Evolutionary conservation across 768 basidiomycete genomes (phyloP).

Genomic region (Termitomyces sp.): DNA sequence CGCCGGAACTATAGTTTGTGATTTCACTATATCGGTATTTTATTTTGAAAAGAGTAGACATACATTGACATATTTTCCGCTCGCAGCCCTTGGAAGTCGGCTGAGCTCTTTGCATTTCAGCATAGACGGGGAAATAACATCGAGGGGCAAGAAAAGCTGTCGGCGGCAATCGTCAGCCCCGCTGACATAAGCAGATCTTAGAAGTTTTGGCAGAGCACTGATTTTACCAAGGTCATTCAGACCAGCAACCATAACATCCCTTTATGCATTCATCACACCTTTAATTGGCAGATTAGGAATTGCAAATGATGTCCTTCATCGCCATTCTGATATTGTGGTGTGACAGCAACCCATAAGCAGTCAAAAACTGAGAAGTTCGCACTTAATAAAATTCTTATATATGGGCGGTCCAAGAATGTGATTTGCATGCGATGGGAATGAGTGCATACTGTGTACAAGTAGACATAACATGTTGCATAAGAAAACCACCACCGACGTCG

Average conservation of each 20-base stretch:
- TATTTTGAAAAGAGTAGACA: slow-evolving; percentile 5
- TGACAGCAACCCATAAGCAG: too few relatives aligned
- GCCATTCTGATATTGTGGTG: too few relatives aligned
- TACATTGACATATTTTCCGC: slow-evolving; percentile 30
- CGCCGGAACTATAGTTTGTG: slow-evolving; percentile 27
- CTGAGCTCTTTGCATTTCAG: slow-evolving; percentile 26
- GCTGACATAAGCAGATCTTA: background rate
- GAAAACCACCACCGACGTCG: slow-evolving; percentile 20
- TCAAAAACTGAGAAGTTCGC: background rate
- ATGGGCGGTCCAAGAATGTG: slow-evolving; percentile 3
- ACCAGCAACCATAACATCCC: too few relatives aligned
- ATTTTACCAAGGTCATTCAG: too few relatives aligned
- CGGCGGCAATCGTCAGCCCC: too few relatives aligned
- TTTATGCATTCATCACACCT: too few relatives aligned
- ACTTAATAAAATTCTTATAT: background rate
- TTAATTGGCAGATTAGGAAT: too few relatives aligned
- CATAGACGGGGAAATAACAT: slow-evolving; percentile 7
- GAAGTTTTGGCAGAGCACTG: too few relatives aligned
- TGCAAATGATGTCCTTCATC: too few relatives aligned
- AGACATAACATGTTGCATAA: slow-evolving; percentile 30
- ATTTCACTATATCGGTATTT: background rate
- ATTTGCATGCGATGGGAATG: slow-evolving; percentile 16
- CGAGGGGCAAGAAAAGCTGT: background rate
- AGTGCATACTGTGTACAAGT: slow-evolving; percentile 21
- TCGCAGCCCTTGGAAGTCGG: slow-evolving; percentile 24